Evolutionary conservation across 352 stramenopile genomes (phyloP), one percentile per base, ranked within the genome.

Genomic region (Pythium grandisporangium): DNA sequence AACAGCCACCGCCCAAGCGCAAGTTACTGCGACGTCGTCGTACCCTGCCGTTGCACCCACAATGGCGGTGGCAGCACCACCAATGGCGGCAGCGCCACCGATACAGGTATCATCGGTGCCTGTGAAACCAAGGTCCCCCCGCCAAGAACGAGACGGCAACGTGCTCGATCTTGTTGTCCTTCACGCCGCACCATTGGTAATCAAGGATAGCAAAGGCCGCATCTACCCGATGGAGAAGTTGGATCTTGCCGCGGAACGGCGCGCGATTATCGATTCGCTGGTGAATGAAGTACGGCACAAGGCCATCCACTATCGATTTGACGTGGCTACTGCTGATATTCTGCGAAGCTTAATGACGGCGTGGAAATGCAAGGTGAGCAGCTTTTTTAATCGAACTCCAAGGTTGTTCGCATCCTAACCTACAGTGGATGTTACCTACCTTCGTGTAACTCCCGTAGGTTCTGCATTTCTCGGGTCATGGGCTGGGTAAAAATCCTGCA

Each of bases 201-300:
- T 87, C 48, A 81, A 78, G 45, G 69, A 90, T 59, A 70, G 59
- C 29, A 66, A 70, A 32, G 60, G 66, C 4, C 74, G 68, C n/a
- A 77, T 88, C 34, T 84, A 71, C 51, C 64, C 72, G 21, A 90
- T 90, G 77, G 77, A 90, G 55, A 87, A 90, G 41, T 70, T 90
- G 20, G 74, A 90, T 39, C 52, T 90, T 19, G 74, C 84, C 23
- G 67, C 74, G 2, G 74, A 90, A 45, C 74, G 77, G 2, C 59
- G 72, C 20, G 70, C 74, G 40, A 84, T 90, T 57, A 67, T 65
- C 34, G 77, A 73, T 29, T 78, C 70, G 38, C 54, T 89, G 20
- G 64, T 84, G 4, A 78, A 72, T 20, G 70, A 88, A 47, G 60
- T 86, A 23, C 67, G 63, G 26, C 66, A 86, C 53, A 86, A 85